Evolutionary conservation across 148 eudicot species (phyloP), one percentile per base, ranked within the genome.

Genomic region (Cornus florida): DNA sequence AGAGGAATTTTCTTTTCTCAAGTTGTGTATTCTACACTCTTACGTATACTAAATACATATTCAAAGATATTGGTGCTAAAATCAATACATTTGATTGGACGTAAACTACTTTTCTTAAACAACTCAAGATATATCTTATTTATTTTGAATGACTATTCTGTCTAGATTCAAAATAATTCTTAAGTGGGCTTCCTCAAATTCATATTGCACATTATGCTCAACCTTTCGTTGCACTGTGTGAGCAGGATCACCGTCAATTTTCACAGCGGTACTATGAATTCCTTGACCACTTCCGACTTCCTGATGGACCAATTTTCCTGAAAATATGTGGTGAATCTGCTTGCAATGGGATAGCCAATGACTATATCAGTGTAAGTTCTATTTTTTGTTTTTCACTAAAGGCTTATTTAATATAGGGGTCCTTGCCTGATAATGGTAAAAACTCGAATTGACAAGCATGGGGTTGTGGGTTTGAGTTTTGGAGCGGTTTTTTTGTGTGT

Each of bases 231-330:
- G 33, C 38, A 28, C 73, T 84, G 74, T 68, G 20, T 80, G 76
- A 79, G 79, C 88, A 96, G 99, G 99, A 97, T 75, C 99, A 89
- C 84, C 94, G 95, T 48, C 84, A 86, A 65, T 97, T 97, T 82
- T 77, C 79, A 57, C 98, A 94, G 67, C 88, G 99, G 22, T 97
- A 94, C 77, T 97, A 90, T 82, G 99, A 94, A 80, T 92, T 76
- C 83, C 87, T 91, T 71, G 99, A 94, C 81, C 28, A 91, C 60
- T 94, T 94, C 70, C 87, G 90, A 62, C 69, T 85, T 80, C 98
- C 95, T 43, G 89, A 97, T 78, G 99, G 99, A 32, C 99, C 99
- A 3, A 87, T 97, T 70, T 97, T 97, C 84, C 82, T 97, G 81
- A 86, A 86, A 75, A 91, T 96, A 12, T 93, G 99, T 69, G 99